Base-by-base conservation (phyloP, 2,329 filamentous ascomycete genomes). In the Metarhizium robertsii region DNA sequence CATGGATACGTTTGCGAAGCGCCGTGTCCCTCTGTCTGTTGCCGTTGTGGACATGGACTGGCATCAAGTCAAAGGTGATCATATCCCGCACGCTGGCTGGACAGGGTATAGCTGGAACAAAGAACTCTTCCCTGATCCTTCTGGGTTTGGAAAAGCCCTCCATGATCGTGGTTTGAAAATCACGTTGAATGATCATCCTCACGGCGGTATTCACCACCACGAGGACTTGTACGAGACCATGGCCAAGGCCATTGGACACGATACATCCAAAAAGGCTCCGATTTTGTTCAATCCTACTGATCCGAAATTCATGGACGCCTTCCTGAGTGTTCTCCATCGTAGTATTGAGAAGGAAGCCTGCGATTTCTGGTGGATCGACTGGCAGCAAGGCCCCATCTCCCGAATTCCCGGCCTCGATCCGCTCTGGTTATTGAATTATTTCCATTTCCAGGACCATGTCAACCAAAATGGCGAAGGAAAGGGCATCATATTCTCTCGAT, bases 341-440 rank as follows among this genome's bases (percentile, higher is more conserved):
- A 69, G 73, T 18, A 69, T 85, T 30, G 83, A 85, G 59, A 71
- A 76, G 1, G 69, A 79, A 13, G 81, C 78, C 1, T 74, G 77
- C 30, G 82, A 85, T 61, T 84, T 86, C 55, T 85, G 81, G 80
- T 86, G 83, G 83, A 74, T 85, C 36, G 83, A 86, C 64, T 86
- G 82, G 83, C 83, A 86, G 65, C 83, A 86, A 64, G 83, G 83
- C 2, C 69, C 72, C 2, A 69, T 74, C 55, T 80, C 80, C 1
- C 73, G 74, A 36, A 73, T 84, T 6, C 77, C 75, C 0, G 81
- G 81, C 1, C 70, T 86, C 3, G 83, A 86, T 64, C 83, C 83
- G 0, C 69, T 86, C 0, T 86, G 83, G 83, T 68, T 85, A 30
- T 72, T 86, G 25, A 86, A 86, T 61, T 81, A 86, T 64, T 85